These are phyloP conservation scores for Volvariella surrecta DNA, from an alignment of 1,284 basidiomycete genomes.

Conservation along the genomic window DNA sequence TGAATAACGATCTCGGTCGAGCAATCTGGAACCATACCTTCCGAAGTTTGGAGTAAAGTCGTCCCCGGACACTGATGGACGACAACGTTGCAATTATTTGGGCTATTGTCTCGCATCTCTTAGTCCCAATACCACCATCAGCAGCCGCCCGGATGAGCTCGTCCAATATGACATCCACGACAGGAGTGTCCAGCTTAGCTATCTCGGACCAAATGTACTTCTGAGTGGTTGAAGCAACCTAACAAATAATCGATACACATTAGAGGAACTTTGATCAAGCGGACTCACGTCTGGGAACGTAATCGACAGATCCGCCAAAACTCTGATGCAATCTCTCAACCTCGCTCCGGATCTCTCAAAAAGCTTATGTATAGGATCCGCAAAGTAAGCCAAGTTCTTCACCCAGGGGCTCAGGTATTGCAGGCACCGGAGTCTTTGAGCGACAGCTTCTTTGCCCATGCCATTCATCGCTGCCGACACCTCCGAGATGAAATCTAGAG, in stretches of 20 bases:
- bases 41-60: slow-evolving; percentile 69
- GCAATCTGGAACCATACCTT: slow-evolving; percentile 38
- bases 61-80: slow-evolving; percentile 71
- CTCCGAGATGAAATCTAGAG: slow-evolving; percentile 81
- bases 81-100: slow-evolving; percentile 69
- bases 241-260: slow-evolving; percentile 4
- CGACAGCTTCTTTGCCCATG: slow-evolving; percentile 42
- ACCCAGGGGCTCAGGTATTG: slow-evolving; percentile 86
- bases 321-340: slow-evolving; percentile 71
- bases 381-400: slow-evolving; percentile 66
- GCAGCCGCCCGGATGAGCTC: slow-evolving; percentile 75
- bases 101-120: slow-evolving; percentile 67
- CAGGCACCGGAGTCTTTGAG: slow-evolving; percentile 63
- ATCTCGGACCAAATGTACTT: slow-evolving; percentile 73
- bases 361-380: slow-evolving; percentile 54
- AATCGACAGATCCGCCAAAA: slow-evolving; percentile 69
- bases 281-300: slow-evolving; percentile 54
- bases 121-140: slow-evolving; percentile 72
- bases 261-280: neutral
- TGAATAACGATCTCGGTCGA: neutral
- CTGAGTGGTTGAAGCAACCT: slow-evolving; percentile 67
- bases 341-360: slow-evolving; percentile 66
- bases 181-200: slow-evolving; percentile 52
- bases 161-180: slow-evolving; percentile 67
- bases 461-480: slow-evolving; percentile 64